Evolutionary conservation across 2,329 filamentous ascomycete species (phyloP), one percentile per base, ranked within the genome.

Genomic region (Pseudogymnoascus sp.): DNA sequence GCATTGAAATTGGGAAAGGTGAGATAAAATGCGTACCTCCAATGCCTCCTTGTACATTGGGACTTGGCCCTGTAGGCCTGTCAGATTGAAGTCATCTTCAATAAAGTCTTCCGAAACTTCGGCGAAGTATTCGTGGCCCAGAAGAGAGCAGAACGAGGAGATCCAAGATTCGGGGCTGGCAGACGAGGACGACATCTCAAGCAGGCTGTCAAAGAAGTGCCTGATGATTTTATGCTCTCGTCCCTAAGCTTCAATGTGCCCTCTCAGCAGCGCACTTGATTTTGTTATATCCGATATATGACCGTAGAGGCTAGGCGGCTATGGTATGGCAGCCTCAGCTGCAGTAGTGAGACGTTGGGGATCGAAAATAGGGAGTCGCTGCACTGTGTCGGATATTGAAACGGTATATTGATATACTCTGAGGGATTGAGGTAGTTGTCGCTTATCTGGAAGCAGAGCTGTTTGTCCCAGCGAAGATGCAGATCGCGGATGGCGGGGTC

Each of bases 71-170:
- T 96, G 91, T 70, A 99, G 80, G 58, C 94, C 94, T 0, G 94
- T 99, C 66, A 99, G 81, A 76, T 99, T 99, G 81, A 99, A 99
- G 75, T 99, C 94, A 85, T 99, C 94, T 75, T 99, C 94, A 72
- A 99, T 97, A 70, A 99, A 99, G 71, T 99, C 94, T 77, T 99
- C 94, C 50, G 91, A 94, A 58, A 99, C 93, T 78, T 99, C 94
- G 65, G 94, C 94, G 75, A 99, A 99, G 78, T 97, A 99, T 76
- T 99, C 94, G 74, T 99, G 94, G 64, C 94, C 94, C 63, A 97
- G 83, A 50, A 97, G 81, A 38, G 90, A 91, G 80, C 94, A 99
- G 75, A 97, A 99, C 62, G 92, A 95, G 65, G 91, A 89, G 78
- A 99, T 97, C 94, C 94, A 99, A 61, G 92, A 96, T 79, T 99